These are phyloP conservation scores for Sporothrix dimorphospora DNA, from an alignment of 2,329 filamentous ascomycete genomes.

Conservation along the genomic window DNA sequence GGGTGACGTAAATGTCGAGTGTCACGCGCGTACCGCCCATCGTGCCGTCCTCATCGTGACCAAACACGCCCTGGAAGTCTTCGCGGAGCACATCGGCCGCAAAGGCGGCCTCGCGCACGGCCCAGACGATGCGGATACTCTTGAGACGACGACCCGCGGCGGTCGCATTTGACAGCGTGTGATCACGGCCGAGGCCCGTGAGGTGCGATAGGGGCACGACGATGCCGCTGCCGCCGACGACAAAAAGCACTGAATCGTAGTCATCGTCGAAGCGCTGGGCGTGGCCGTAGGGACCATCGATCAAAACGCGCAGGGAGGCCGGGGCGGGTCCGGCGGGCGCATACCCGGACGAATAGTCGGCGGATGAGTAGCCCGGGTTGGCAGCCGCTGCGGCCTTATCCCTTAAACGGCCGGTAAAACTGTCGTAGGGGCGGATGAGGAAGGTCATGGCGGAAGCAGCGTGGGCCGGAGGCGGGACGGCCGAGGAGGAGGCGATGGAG, in stretches of 20 bases:
- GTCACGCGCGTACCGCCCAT: constrained; percentile 8
- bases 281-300: constrained; percentile 34
- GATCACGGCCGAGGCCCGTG: constrained; percentile 25
- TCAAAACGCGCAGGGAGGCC: constrained; percentile 27
- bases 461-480: neutral
- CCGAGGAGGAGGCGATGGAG: neutral
- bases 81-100: constrained; percentile 27
- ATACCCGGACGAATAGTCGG: neutral
- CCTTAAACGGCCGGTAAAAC: constrained; percentile 33
- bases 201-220: constrained; percentile 33
- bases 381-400: constrained; percentile 30
- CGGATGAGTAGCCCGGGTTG: constrained; percentile 5
- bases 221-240: constrained; percentile 35
- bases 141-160: constrained; percentile 3
- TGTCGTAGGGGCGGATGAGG: constrained; percentile 33
- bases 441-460: constrained; percentile 29
- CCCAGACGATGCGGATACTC: constrained; percentile 33
- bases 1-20: constrained; percentile 32
- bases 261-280: constrained; percentile 21
- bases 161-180: constrained; percentile 3
- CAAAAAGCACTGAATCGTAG: constrained; percentile 30
- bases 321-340: neutral
- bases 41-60: neutral
- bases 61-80: constrained; percentile 25
- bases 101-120: constrained; percentile 32